Base-by-base conservation (phyloP, 495 filamentous ascomycete species). In the Pyronema omphalodes region DNA sequence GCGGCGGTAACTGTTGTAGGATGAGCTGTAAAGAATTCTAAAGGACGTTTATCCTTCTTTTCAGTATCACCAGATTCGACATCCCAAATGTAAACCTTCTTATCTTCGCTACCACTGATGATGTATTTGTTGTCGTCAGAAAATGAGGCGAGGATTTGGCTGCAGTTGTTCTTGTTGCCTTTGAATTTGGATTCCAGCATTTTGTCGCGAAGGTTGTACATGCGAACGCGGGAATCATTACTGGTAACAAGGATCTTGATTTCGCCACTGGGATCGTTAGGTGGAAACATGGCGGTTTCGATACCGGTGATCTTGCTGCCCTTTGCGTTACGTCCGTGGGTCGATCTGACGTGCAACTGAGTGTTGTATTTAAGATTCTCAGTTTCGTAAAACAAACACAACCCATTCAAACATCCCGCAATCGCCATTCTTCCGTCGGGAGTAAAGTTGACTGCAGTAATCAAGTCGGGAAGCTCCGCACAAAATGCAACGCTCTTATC, bases 271-370 rank as follows among this genome's bases (percentile, higher is more conserved):
- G 70, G 70, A 58, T 77, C 73, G 43, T 73, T 73, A 6, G 72
- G 69, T 6, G 83, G 82, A 43, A 77, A 70, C 23, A 66, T 67
- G 55, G 82, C 83, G 0, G 88, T 82, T 59, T 93, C 81, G 44
- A 99, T 93, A 19, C 87, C 88, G 0, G 91, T 96, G 60, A 99
- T 93, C 68, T 96, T 98, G 68, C 86, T 94, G 7, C 91, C 89
- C 67, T 91, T 94, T 0, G 89, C 84, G 60, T 95, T 96, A 62
- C 85, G 84, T 0, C 91, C 93, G 33, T 86, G 79, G 11, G 86
- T 82, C 3, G 88, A 94, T 48, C 86, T 77, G 17, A 94, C 88
- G 57, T 94, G 88, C 15, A 95, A 79, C 61, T 94, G 86, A 5
- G 79, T 80, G 56, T 82, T 77, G 37, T 80, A 78, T 62, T 86